phyloP scores from a whole-genome alignment of 345 rosid species.

The Gossypioides kirkii region DNA sequence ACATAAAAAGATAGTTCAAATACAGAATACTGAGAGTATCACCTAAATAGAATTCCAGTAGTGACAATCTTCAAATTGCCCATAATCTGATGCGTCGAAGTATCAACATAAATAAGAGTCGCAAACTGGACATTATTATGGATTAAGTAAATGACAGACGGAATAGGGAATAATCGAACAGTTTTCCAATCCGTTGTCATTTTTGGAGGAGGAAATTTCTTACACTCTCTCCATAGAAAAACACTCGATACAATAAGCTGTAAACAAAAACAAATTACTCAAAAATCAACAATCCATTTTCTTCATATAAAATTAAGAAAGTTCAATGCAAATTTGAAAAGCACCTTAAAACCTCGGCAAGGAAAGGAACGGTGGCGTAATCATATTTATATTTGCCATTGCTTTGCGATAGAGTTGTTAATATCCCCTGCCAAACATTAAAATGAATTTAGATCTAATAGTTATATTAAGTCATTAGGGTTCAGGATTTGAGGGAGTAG shows the following conservation, averaged over 20 bases:
- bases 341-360: slow-evolving; percentile 89
- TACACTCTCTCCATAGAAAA: slow-evolving; percentile 71
- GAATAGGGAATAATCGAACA: slow-evolving; percentile 74
- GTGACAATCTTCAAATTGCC: slow-evolving; percentile 97
- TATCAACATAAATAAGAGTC: slow-evolving; percentile 80
- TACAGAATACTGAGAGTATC: background rate
- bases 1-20: background rate
- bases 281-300: background rate
- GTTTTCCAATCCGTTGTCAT: slow-evolving; percentile 89
- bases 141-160: slow-evolving; percentile 77
- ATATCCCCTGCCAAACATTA: slow-evolving; percentile 54
- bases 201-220: slow-evolving; percentile 42
- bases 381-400: slow-evolving; percentile 81
- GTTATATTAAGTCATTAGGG: background rate
- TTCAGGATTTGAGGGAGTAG: slow-evolving; percentile 10
- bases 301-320: background rate
- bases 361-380: slow-evolving; percentile 93
- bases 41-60: slow-evolving; percentile 90
- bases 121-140: slow-evolving; percentile 97
- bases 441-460: background rate
- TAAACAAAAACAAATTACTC: background rate
- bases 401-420: slow-evolving; percentile 88
- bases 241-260: slow-evolving; percentile 80
- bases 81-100: slow-evolving; percentile 96
- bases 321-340: background rate